Evolutionary conservation across 164 flowering plant genomes (phyloP).

Genomic region (Vitis rotundifolia): DNA sequence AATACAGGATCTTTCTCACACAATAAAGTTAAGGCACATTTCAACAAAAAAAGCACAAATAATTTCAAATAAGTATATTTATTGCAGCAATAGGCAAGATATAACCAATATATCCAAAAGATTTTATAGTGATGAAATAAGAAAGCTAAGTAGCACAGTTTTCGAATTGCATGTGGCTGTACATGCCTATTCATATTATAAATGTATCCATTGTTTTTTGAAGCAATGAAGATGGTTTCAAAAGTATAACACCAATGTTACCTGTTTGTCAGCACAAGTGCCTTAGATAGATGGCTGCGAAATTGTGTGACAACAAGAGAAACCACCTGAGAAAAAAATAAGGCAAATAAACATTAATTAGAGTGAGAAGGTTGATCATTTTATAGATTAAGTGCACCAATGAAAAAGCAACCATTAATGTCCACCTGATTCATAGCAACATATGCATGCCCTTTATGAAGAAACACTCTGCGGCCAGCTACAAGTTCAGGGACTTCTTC

Average conservation of each 20-base stretch:
- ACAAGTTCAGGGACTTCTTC: conserved; percentile 97
- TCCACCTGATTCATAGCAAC: conserved; percentile 83
- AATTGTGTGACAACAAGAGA: conserved; percentile 79
- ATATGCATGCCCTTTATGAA: conserved; percentile 78
- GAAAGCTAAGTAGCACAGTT: not conserved
- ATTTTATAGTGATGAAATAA: too few relatives aligned
- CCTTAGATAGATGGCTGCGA: conserved; percentile 79
- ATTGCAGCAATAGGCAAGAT: not conserved
- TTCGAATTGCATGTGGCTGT: not conserved
- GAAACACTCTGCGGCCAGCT: conserved; percentile 69
- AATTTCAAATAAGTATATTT: not conserved
- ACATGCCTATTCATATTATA: not conserved
- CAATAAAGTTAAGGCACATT: too few relatives aligned
- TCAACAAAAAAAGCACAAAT: not conserved
- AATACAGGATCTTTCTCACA: not conserved
- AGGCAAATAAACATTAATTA: not conserved
- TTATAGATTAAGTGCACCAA: not conserved
- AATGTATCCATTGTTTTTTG: not conserved
- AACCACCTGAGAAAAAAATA: conserved; percentile 47
- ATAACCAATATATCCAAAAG: not conserved
- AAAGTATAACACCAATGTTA: conserved; percentile 14
- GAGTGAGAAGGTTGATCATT: not conserved
- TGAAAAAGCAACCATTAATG: not conserved
- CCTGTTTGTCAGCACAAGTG: conserved; percentile 89
- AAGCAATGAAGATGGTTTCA: not conserved